Conservation (phyloP, 148 eudicot species). For the Tetragonia tetragonoides region DNA sequence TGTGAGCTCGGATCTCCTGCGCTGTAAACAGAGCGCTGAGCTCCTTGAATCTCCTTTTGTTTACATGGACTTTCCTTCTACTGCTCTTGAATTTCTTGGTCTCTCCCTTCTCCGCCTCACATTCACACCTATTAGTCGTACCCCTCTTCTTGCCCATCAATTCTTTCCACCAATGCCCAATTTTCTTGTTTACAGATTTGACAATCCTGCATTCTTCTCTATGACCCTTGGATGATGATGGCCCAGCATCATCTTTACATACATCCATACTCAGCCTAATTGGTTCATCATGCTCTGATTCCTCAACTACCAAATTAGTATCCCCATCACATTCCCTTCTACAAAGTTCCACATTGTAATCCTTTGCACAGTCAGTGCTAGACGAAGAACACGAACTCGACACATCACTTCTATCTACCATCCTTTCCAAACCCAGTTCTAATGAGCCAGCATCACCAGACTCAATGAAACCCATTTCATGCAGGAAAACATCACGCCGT, state of each 20-base stretch:
- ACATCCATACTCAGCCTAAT: neutral
- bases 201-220: slow-evolving; percentile 4
- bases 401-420: slow-evolving; percentile 32
- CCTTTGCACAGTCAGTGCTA: slow-evolving; percentile 8
- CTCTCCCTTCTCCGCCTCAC: neutral
- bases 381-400: slow-evolving; percentile 31
- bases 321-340: slow-evolving; percentile 36
- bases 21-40: slow-evolving; percentile 48
- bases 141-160: slow-evolving; percentile 35
- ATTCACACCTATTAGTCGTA: slow-evolving; percentile 12
- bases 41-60: slow-evolving; percentile 52
- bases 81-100: slow-evolving; percentile 14
- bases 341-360: slow-evolving; percentile 1
- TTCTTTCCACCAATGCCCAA: slow-evolving; percentile 50
- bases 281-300: slow-evolving; percentile 25
- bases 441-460: neutral
- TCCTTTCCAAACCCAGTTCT: slow-evolving; percentile 26
- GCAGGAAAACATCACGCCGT: slow-evolving; percentile 49
- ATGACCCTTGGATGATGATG: slow-evolving; percentile 4
- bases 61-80: slow-evolving; percentile 39
- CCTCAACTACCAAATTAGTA: slow-evolving; percentile 39
- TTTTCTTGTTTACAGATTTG: slow-evolving; percentile 29
- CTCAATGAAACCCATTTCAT: slow-evolving; percentile 50
- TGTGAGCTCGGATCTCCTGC: slow-evolving; percentile 70
- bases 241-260: slow-evolving; percentile 6